Conservation (phyloP, 306 rosid species). For the Glycine tomentella region DNA sequence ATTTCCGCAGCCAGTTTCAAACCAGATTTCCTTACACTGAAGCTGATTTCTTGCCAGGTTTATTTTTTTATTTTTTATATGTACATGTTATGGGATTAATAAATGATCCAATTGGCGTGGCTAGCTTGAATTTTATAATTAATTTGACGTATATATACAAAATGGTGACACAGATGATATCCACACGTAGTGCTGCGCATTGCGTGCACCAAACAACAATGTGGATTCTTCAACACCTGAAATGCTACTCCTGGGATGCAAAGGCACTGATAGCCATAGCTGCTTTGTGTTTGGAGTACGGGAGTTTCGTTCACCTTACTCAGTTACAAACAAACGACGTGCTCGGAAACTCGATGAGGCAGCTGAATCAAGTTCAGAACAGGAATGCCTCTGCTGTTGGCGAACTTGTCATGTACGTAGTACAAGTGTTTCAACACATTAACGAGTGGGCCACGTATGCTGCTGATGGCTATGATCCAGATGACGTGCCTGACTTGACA, state of each 20-base stretch:
- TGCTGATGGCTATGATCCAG: constrained; percentile 39
- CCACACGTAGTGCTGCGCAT: constrained; percentile 25
- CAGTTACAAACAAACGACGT: constrained; percentile 19
- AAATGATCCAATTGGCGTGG: not conserved
- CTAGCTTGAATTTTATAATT: not conserved
- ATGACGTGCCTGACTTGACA: constrained; percentile 39
- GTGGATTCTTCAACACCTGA: constrained; percentile 49
- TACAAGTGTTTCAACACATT: constrained; percentile 48
- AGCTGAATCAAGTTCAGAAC: constrained; percentile 44
- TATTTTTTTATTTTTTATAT: not conserved
- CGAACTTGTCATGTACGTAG: not conserved
- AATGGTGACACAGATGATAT: constrained; percentile 47
- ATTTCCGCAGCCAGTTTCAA: constrained; percentile 23
- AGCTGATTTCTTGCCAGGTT: constrained; percentile 55
- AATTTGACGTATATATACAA: not conserved
- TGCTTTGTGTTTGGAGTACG: constrained; percentile 51
- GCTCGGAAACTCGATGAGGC: constrained; percentile 41
- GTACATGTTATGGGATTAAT: not conserved
- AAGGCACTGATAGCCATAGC: constrained; percentile 56
- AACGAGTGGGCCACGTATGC: constrained; percentile 50
- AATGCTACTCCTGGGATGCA: constrained; percentile 68
- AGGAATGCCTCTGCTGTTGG: constrained; percentile 23
- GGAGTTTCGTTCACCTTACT: constrained; percentile 32
- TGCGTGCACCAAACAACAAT: constrained; percentile 50
- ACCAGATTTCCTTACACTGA: constrained; percentile 45